These are phyloP conservation scores for Paraphoma chrysanthemicola DNA, from an alignment of 2,329 filamentous ascomycete species.

Conservation along the genomic window DNA sequence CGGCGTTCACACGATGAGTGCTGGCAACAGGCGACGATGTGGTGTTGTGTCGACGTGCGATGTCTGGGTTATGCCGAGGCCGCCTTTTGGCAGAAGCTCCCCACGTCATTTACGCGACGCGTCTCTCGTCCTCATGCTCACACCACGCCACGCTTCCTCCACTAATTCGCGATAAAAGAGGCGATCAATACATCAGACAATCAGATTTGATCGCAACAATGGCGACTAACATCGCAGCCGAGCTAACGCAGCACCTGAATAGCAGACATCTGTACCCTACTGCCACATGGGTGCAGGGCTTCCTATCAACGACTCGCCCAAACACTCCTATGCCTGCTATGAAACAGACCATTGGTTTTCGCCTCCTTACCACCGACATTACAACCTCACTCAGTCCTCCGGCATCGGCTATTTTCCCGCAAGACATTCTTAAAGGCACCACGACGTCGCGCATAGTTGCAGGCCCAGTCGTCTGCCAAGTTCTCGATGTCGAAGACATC, in stretches of 20 bases:
- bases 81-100: slow-evolving; percentile 14
- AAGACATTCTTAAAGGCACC: slow-evolving; percentile 62
- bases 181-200: no score
- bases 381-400: slow-evolving; percentile 61
- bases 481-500: slow-evolving; percentile 87
- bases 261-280: slow-evolving; percentile 63
- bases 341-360: slow-evolving; percentile 79
- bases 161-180: no score
- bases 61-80: slow-evolving; percentile 26
- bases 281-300: slow-evolving; percentile 67
- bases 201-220: slow-evolving; percentile 23
- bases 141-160: no score
- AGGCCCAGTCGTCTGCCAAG: slow-evolving; percentile 75
- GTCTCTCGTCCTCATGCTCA: no score
- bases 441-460: slow-evolving; percentile 64
- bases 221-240: slow-evolving; percentile 37
- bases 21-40: no score
- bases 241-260: slow-evolving; percentile 61
- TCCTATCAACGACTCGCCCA: slow-evolving; percentile 64
- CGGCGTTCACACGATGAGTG: no score
- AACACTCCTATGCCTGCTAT: slow-evolving; percentile 72
- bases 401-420: slow-evolving; percentile 61
- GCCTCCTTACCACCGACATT: slow-evolving; percentile 80
- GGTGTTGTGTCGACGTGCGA: not conserved
- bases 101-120: slow-evolving; percentile 35